Conservation (phyloP, 1,284 basidiomycete species). For the Boletus mariae region DNA sequence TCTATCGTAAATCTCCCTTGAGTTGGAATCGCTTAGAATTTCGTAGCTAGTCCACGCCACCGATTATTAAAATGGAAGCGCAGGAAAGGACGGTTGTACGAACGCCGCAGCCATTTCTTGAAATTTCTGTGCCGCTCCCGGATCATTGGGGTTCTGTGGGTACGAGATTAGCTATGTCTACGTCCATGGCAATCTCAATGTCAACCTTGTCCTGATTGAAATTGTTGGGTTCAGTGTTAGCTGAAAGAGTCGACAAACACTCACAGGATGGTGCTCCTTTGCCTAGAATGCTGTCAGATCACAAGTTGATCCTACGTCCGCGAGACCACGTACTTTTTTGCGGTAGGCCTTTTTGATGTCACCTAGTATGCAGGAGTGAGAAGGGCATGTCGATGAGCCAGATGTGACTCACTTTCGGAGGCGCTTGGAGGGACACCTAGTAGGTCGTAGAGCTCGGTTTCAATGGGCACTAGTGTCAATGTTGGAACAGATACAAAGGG, state of each 20-base stretch:
- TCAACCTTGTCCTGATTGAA: slow-evolving; percentile 60
- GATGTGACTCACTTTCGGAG: slow-evolving; percentile 53
- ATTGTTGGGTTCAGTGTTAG: slow-evolving; percentile 2
- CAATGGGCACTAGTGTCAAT: slow-evolving; percentile 56
- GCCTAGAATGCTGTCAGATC: slow-evolving; percentile 51
- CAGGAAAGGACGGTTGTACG: slow-evolving; percentile 30
- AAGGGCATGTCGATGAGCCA: slow-evolving; percentile 4
- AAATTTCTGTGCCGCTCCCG: slow-evolving; percentile 74
- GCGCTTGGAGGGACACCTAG: slow-evolving; percentile 70
- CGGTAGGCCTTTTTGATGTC: slow-evolving; percentile 94
- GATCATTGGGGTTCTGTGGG: slow-evolving; percentile 72
- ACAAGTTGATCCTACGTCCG: slow-evolving; percentile 9
- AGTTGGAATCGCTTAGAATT: slow-evolving; percentile 75
- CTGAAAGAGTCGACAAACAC: slow-evolving; percentile 31
- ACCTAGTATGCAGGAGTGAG: slow-evolving; percentile 38
- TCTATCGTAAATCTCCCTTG: slow-evolving; percentile 78
- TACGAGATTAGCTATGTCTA: slow-evolving; percentile 1
- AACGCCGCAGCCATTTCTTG: slow-evolving; percentile 87
- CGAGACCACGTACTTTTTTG: slow-evolving; percentile 62
- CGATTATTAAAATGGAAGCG: slow-evolving; percentile 5
- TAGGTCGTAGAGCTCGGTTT: slow-evolving; percentile 77
- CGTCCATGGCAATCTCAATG: not conserved
- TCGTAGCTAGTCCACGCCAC: slow-evolving; percentile 61
- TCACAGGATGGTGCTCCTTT: slow-evolving; percentile 85
- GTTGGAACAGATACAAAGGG: not conserved